Conservation (phyloP, 2,329 filamentous ascomycete genomes). For the Podosphaera fusca region DNA sequence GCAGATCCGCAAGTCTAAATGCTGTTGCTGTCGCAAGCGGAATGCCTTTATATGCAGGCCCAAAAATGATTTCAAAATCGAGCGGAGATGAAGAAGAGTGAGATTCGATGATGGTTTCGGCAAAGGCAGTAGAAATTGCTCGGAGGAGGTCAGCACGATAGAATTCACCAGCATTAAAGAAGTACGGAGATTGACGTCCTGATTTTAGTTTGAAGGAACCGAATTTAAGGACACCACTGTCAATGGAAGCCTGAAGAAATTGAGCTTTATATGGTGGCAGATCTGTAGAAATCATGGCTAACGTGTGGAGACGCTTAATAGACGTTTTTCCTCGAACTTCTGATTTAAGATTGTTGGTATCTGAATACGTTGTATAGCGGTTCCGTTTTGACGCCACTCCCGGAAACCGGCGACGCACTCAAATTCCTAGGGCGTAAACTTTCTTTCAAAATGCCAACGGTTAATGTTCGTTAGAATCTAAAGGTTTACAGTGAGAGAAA, state of each 20-base stretch:
- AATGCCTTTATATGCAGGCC: constrained; percentile 85
- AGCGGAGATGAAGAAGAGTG: constrained; percentile 20
- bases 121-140: constrained; percentile 64
- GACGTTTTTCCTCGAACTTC: too few relatives aligned
- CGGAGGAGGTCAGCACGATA: constrained; percentile 57
- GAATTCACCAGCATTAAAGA: constrained; percentile 90
- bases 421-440: too few relatives aligned
- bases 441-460: too few relatives aligned
- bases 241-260: constrained; percentile 47
- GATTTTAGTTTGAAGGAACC: constrained; percentile 82
- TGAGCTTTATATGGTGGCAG: constrained; percentile 37
- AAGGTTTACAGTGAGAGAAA: too few relatives aligned
- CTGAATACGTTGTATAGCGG: too few relatives aligned
- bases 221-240: constrained; percentile 51
- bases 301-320: too few relatives aligned
- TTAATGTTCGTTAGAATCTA: too few relatives aligned
- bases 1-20: constrained; percentile 50
- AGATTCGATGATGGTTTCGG: constrained; percentile 32
- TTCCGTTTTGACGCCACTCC: too few relatives aligned
- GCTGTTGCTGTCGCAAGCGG: constrained; percentile 62
- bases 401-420: too few relatives aligned
- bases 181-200: constrained; percentile 77
- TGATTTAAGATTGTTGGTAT: too few relatives aligned
- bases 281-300: too few relatives aligned
- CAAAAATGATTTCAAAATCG: constrained; percentile 71